Percentiles rank a stretch among this genome's conserved stretches.
Conservation (phyloP, 805 yeast species). For the Ogataea paraovalis region DNA sequence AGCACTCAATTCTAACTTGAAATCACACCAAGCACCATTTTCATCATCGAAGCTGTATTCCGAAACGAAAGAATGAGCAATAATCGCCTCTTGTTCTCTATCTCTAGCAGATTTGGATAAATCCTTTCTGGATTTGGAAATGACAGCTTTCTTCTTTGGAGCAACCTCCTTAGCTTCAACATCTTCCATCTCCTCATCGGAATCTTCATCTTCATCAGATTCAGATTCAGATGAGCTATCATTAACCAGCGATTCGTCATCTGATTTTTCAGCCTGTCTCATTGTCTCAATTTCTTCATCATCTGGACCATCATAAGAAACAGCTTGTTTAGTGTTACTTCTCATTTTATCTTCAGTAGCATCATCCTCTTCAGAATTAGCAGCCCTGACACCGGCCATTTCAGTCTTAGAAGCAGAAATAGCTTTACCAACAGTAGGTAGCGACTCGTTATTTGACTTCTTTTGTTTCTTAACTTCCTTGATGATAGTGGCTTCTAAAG, state of each 20-base stretch:
- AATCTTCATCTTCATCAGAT: slow-evolving; percentile 38
- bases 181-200: slow-evolving; percentile 36
- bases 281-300: slow-evolving; percentile 91
- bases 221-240: slow-evolving; percentile 40
- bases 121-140: slow-evolving; percentile 21
- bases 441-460: slow-evolving; percentile 44
- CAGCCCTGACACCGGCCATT: slow-evolving; percentile 30
- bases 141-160: slow-evolving; percentile 6
- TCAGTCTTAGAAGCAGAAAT: slow-evolving; percentile 54
- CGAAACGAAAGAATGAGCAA: slow-evolving; percentile 68
- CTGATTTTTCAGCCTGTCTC: slow-evolving; percentile 76
- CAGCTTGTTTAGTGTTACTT: slow-evolving; percentile 74
- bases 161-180: slow-evolving; percentile 18
- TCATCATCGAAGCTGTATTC: slow-evolving; percentile 88
- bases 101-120: slow-evolving; percentile 65
- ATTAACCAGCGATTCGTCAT: slow-evolving; percentile 50
- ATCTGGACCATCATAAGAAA: slow-evolving; percentile 91
- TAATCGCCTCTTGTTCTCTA: slow-evolving; percentile 79
- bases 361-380: slow-evolving; percentile 37
- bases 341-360: slow-evolving; percentile 61
- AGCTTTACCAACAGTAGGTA: slow-evolving; percentile 68
- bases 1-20: slow-evolving; percentile 76
- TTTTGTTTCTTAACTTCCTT: slow-evolving; percentile 83
- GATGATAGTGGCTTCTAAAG: slow-evolving; percentile 66
- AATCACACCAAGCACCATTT: slow-evolving; percentile 88